Conservation (phyloP, 1,139 yeast genomes). For the Petasospora rhodanensis region DNA sequence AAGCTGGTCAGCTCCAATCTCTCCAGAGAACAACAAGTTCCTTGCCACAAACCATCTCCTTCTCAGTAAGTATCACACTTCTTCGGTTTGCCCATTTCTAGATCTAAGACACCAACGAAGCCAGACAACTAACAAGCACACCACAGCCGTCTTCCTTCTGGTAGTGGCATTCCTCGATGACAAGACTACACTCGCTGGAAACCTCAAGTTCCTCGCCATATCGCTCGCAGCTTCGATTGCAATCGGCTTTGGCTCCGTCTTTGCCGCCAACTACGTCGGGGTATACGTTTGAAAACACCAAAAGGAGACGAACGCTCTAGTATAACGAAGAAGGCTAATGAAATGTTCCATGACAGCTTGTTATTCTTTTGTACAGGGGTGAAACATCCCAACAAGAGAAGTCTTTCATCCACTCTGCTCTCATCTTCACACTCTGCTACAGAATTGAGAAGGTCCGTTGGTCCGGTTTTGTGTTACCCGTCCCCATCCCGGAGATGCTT, state of each 20-base stretch:
- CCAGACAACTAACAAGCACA: no score
- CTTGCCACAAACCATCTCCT: constrained; percentile 2
- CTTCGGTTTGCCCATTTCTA: background rate
- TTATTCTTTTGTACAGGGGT: no score
- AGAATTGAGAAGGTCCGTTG: no score
- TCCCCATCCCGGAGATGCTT: no score
- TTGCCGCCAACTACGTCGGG: constrained; percentile 34
- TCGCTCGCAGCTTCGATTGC: constrained; percentile 29
- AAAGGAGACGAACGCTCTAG: no score
- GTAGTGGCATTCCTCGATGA: constrained; percentile 14
- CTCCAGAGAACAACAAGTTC: constrained; percentile 2
- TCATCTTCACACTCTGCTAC: no score
- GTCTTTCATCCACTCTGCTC: no score
- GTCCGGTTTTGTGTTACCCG: no score
- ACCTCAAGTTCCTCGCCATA: constrained; percentile 20
- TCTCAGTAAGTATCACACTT: constrained; percentile 3
- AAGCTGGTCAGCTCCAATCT: constrained; percentile 6
- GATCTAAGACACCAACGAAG: no score
- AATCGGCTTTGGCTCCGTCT: constrained; percentile 34
- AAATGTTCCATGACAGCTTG: no score
- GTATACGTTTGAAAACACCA: constrained; percentile 34
- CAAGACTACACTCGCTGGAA: constrained; percentile 21
- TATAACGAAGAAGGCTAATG: no score
- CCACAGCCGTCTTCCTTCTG: constrained; percentile 6
- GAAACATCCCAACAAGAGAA: no score